A percentile compares a stretch with the other conserved stretches of the same genome.
These are phyloP conservation scores for Naegleria fowleri DNA, from an alignment of 208 protist genomes.

Conservation along the genomic window DNA sequence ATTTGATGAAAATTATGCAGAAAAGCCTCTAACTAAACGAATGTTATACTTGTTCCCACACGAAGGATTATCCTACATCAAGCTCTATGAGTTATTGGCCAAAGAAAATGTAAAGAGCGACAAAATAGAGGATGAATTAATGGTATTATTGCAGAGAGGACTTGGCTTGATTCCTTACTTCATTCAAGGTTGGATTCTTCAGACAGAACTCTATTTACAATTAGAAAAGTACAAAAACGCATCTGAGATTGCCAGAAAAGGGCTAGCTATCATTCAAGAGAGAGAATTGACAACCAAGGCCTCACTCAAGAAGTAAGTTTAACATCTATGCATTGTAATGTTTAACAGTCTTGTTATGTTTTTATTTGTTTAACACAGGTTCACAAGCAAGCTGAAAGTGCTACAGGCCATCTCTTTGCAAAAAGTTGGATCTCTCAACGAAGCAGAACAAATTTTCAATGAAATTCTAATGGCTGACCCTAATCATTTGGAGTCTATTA, in stretches of 20 bases:
- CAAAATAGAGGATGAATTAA: neutral
- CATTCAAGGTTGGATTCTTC: neutral
- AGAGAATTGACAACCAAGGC: neutral
- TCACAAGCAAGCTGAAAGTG: neutral
- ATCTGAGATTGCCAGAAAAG: neutral
- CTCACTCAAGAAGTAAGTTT: neutral
- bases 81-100: neutral
- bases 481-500: neutral
- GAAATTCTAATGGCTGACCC: neutral
- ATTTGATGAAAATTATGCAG: neutral
- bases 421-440: neutral
- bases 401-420: neutral
- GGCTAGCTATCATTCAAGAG: neutral
- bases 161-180: neutral
- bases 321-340: neutral
- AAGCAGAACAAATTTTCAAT: slow-evolving; percentile 1
- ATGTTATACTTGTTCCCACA: neutral
- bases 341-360: neutral
- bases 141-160: neutral
- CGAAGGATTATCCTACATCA: neutral
- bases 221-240: neutral
- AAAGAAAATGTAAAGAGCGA: neutral
- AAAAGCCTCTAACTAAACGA: neutral
- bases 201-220: neutral
- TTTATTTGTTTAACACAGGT: neutral